A percentile compares a stretch with the other conserved stretches of the same genome.
Conservation (phyloP, 441 rosid species). For the Aquilaria agallochum region DNA sequence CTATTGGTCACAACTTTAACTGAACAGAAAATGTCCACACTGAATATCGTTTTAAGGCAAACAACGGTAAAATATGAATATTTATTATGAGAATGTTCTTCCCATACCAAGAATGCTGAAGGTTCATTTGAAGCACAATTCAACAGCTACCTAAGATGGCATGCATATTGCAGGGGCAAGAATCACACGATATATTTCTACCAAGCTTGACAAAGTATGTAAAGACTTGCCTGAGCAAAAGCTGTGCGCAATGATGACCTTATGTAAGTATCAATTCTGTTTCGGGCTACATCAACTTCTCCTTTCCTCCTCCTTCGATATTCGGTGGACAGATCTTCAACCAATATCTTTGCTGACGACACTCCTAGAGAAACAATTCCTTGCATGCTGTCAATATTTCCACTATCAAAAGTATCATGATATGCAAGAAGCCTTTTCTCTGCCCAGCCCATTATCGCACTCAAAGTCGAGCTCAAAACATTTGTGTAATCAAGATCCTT, state of each 20-base stretch:
- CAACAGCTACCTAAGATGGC: background rate
- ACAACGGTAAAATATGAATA: too few species aligned
- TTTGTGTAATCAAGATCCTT: conserved; percentile 85
- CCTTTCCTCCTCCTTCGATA: conserved; percentile 85
- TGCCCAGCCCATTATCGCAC: conserved; percentile 91
- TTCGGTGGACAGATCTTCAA: conserved; percentile 91
- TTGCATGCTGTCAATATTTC: conserved; percentile 69
- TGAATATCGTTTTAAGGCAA: too few species aligned
- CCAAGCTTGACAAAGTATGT: background rate
- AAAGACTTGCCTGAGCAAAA: conserved; percentile 94
- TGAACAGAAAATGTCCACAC: too few species aligned
- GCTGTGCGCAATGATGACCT: conserved; percentile 94
- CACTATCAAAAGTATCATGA: conserved; percentile 86
- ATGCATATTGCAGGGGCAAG: conserved; percentile 10
- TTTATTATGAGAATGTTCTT: background rate
- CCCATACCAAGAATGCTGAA: background rate
- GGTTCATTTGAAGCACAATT: too few species aligned
- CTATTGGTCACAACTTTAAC: too few species aligned
- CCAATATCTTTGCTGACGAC: conserved; percentile 81
- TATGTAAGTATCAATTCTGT: conserved; percentile 89
- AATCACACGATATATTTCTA: background rate
- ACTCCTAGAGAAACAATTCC: conserved; percentile 87
- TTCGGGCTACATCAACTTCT: conserved; percentile 82
- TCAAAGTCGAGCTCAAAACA: conserved; percentile 78
- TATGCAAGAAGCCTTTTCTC: conserved; percentile 97